These are phyloP conservation scores for Auxenochlorella pyrenoidosa DNA, from an alignment of 139 green algal genomes.

Conservation along the genomic window DNA sequence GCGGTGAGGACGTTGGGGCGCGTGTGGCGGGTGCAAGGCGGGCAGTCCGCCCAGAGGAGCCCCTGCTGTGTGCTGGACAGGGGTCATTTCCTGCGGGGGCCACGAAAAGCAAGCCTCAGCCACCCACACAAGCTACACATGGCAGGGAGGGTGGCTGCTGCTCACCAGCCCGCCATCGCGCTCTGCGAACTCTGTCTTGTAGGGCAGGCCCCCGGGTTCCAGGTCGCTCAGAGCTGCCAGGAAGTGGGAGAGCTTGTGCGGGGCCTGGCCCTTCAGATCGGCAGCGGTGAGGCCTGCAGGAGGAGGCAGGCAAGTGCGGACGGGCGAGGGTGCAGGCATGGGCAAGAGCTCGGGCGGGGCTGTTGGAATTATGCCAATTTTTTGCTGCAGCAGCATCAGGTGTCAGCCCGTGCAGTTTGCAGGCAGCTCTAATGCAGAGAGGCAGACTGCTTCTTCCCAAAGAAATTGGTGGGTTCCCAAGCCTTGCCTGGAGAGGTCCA, in stretches of 20 bases:
- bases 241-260: neutral
- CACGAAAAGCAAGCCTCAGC: neutral
- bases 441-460: too few species aligned
- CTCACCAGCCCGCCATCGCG: neutral
- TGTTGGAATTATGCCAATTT: too few species aligned
- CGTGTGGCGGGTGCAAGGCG: neutral
- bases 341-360: neutral
- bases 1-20: neutral
- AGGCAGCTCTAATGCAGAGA: too few species aligned
- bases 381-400: too few species aligned
- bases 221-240: slow-evolving; percentile 25
- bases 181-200: neutral
- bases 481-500: neutral
- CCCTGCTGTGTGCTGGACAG: neutral
- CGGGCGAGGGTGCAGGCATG: too few species aligned
- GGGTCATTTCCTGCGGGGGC: too few species aligned
- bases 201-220: neutral
- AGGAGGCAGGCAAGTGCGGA: neutral
- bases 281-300: slow-evolving; percentile 2
- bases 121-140: neutral
- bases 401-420: too few species aligned
- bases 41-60: neutral
- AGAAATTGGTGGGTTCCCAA: too few species aligned
- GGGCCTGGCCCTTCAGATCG: neutral
- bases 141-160: neutral